These are phyloP conservation scores for Kitagawia praeruptora DNA, from an alignment of 129 eudicot species.

Conservation along the genomic window DNA sequence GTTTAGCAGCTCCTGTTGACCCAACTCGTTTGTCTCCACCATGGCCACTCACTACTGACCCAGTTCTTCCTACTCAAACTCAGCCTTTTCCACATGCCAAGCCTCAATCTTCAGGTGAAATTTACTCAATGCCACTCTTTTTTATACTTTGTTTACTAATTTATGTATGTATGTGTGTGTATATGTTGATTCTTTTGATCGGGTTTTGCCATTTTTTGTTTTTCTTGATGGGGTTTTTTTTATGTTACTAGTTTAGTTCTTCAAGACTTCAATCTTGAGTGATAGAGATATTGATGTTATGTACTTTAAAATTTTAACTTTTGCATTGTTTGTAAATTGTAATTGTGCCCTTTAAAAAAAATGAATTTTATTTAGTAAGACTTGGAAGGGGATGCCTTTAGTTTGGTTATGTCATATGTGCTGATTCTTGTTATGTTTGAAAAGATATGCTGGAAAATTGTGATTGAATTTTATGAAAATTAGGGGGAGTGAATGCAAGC, in stretches of 20 bases:
- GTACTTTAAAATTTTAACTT: background rate
- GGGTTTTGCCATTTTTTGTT: background rate
- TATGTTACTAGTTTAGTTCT: background rate
- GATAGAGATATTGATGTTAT: background rate
- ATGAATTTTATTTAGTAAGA: background rate
- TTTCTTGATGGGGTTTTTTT: background rate
- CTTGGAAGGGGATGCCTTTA: background rate
- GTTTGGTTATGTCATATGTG: background rate
- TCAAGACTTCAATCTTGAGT: background rate
- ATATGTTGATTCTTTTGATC: background rate
- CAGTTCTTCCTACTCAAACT: conserved; percentile 72
- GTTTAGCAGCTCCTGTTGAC: conserved; percentile 26
- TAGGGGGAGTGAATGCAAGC: conserved; percentile 46
- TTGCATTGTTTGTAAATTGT: background rate
- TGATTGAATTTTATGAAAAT: conserved; percentile 9
- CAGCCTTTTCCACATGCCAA: conserved; percentile 45
- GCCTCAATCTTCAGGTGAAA: conserved; percentile 67
- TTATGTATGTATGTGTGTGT: background rate
- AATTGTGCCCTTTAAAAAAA: background rate
- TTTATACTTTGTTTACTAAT: background rate
- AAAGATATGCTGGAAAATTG: background rate
- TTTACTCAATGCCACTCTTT: background rate
- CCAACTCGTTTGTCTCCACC: conserved; percentile 46
- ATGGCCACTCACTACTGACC: conserved; percentile 41
- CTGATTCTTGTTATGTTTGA: background rate